phyloP scores from a whole-genome alignment of 2,329 filamentous ascomycete species.

The Neonectria coccinea region DNA sequence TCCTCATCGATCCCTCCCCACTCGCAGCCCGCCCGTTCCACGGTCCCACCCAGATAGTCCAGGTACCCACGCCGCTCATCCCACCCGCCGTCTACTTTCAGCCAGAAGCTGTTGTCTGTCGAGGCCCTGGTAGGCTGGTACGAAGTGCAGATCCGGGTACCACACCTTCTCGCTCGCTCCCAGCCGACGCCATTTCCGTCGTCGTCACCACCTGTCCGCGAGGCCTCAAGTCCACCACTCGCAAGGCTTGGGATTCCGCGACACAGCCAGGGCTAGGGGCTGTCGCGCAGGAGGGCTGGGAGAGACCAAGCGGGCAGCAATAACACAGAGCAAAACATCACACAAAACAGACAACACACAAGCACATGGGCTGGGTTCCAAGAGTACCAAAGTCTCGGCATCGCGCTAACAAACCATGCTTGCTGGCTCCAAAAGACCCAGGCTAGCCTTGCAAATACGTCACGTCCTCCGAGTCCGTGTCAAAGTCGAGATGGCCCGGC shows the following conservation, averaged over 20 bases:
- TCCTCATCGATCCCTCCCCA: conserved; percentile 6
- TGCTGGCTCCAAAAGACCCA: conserved; percentile 12
- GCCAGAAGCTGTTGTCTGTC: neutral
- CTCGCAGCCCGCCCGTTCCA: conserved; percentile 7
- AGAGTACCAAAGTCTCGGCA: conserved; percentile 28
- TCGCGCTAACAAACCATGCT: conserved; percentile 24
- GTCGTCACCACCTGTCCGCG: conserved; percentile 39
- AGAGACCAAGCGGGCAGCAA: conserved; percentile 3
- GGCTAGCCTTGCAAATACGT: conserved; percentile 24
- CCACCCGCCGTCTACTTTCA: conserved; percentile 2
- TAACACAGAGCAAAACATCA: neutral
- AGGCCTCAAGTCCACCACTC: conserved; percentile 11
- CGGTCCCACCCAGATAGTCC: conserved; percentile 14
- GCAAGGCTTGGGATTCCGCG: conserved; percentile 7
- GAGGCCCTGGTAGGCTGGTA: neutral
- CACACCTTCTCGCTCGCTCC: conserved; percentile 38
- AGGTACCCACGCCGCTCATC: conserved; percentile 20
- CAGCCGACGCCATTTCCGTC: conserved; percentile 40
- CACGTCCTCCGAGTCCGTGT: conserved; percentile 16
- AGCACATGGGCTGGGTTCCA: conserved; percentile 16
- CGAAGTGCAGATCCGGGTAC: conserved; percentile 12
- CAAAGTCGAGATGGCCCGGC: conserved; percentile 24
- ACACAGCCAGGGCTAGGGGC: conserved; percentile 4
- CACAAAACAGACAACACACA: neutral
- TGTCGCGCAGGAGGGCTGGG: conserved; percentile 14